phyloP scores from a whole-genome alignment of 352 stramenopile species.

The Globisporangium sylvaticum region DNA sequence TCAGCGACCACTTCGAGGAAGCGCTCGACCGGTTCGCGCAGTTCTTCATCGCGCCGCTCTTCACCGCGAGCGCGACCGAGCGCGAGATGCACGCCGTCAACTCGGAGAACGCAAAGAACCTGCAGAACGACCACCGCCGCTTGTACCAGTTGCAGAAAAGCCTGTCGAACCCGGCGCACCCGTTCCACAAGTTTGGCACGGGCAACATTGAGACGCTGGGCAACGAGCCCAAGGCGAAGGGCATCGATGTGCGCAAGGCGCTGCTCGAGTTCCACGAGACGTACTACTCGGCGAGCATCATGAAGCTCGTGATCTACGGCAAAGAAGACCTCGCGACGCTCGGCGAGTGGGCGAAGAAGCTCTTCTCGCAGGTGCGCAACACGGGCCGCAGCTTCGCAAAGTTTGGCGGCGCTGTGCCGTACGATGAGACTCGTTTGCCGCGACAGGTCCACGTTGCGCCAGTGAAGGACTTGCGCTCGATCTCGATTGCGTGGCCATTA shows the following conservation, averaged over 20 bases:
- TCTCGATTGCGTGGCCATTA: constrained; percentile 71
- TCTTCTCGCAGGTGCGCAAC: constrained; percentile 87
- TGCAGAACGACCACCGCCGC: constrained; percentile 90
- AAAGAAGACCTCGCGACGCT: constrained; percentile 87
- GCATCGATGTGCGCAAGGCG: constrained; percentile 59
- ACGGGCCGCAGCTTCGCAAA: constrained; percentile 41
- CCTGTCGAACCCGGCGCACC: constrained; percentile 64
- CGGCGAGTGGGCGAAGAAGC: constrained; percentile 53
- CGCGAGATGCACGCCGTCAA: constrained; percentile 96
- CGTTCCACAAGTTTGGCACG: constrained; percentile 90
- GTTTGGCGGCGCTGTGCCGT: constrained; percentile 45
- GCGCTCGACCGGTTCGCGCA: constrained; percentile 95
- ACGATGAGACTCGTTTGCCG: constrained; percentile 41
- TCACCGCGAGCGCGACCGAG: constrained; percentile 88
- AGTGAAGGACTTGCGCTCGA: constrained; percentile 67
- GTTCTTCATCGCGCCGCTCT: constrained; percentile 97
- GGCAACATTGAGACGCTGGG: constrained; percentile 84
- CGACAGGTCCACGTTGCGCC: constrained; percentile 48
- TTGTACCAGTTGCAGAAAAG: constrained; percentile 84
- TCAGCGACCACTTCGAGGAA: constrained; percentile 66
- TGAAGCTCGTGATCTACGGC: constrained; percentile 70
- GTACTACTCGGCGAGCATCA: constrained; percentile 60
- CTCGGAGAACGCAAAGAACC: constrained; percentile 95
- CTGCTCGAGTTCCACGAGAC: constrained; percentile 85
- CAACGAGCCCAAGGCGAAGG: constrained; percentile 28